These are phyloP conservation scores for Yamadazyma pseudoaaseri DNA, from an alignment of 1,139 yeast species.

Conservation along the genomic window DNA sequence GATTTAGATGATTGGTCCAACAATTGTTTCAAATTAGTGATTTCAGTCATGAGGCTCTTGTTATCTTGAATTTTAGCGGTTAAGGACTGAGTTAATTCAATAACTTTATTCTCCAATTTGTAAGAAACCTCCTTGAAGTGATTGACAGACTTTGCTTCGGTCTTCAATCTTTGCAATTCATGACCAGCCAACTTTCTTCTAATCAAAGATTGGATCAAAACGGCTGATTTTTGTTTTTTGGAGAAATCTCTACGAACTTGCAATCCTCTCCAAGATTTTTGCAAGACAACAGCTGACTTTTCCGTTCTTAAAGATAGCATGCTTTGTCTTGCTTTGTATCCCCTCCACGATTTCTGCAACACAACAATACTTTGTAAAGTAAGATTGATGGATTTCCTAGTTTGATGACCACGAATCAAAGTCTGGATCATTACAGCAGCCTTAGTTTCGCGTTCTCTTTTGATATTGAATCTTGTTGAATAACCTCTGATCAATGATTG, in stretches of 20 bases:
- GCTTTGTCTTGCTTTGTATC: slow-evolving; percentile 54
- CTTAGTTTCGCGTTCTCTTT: slow-evolving; percentile 53
- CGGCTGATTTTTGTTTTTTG: slow-evolving; percentile 50
- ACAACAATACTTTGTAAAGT: slow-evolving; percentile 52
- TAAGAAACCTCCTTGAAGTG: slow-evolving; percentile 90
- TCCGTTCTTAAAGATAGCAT: slow-evolving; percentile 49
- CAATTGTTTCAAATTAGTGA: slow-evolving; percentile 53
- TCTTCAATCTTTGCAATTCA: slow-evolving; percentile 62
- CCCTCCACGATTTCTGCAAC: slow-evolving; percentile 72
- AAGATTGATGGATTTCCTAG: slow-evolving; percentile 44
- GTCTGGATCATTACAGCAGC: slow-evolving; percentile 80
- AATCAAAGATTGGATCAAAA: slow-evolving; percentile 72
- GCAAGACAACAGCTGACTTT: slow-evolving; percentile 68
- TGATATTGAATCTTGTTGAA: slow-evolving; percentile 56
- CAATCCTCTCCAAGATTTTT: slow-evolving; percentile 63
- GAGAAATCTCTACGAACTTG: slow-evolving; percentile 47
- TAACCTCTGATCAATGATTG: slow-evolving; percentile 70
- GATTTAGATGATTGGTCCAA: slow-evolving; percentile 59
- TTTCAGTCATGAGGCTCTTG: slow-evolving; percentile 63
- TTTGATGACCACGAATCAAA: slow-evolving; percentile 60
- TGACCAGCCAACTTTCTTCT: slow-evolving; percentile 74
- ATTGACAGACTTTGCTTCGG: slow-evolving; percentile 87
- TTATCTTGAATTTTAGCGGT: slow-evolving; percentile 79
- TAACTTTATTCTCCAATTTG: slow-evolving; percentile 91
- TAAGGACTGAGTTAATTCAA: slow-evolving; percentile 84